Base-by-base conservation (phyloP, 164 flowering plant genomes). In the Taxillus chinensis region DNA sequence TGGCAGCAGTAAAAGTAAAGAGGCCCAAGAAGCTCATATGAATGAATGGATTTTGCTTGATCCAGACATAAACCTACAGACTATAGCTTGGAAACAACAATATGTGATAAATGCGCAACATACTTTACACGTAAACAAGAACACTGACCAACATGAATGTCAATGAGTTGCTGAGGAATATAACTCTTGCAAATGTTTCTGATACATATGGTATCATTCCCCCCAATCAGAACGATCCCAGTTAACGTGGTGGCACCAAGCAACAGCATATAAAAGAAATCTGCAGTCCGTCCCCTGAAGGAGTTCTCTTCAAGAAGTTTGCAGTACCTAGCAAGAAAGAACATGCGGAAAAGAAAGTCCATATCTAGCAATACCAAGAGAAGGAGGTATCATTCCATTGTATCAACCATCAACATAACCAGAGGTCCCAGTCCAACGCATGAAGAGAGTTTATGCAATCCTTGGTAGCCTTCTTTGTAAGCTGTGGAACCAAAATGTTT, bases 11-110 rank as follows among this genome's bases (percentile, higher is more conserved):
- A 68, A 93, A 93, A 55, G 97, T 93, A 74, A 93, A 93, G 8
- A 93, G 84, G 8, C 99, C 99, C 82, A 93, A 73, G 80, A 93
- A 93, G 70, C 99, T 93, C 99, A 93, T 93, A 67, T 85, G 99
- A 64, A 93, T 93, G 59, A 68, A 90, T 11, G 99, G 99, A 74
- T 90, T 90, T 75, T 89, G 97, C 77, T 93, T 93, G 86, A 96
- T 93, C 99, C 99, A 93, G 37, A 93, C 97, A 77, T 93, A 93
- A 38, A 93, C 99, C 99, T 93, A 80, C n/a, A 63, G 27, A 27
- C 27, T 27, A 65, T 27, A 41, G n/a, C 41, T 54, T 9, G 40
- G 56, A 15, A 45, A 37, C 4, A 66, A 5, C 55, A 9, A 16
- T 50, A 45, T 61, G 46, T 5, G 49, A 42, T 12, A 15, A 41